Conservation (phyloP, 768 basidiomycete genomes). For the Termitomyces sp. region DNA sequence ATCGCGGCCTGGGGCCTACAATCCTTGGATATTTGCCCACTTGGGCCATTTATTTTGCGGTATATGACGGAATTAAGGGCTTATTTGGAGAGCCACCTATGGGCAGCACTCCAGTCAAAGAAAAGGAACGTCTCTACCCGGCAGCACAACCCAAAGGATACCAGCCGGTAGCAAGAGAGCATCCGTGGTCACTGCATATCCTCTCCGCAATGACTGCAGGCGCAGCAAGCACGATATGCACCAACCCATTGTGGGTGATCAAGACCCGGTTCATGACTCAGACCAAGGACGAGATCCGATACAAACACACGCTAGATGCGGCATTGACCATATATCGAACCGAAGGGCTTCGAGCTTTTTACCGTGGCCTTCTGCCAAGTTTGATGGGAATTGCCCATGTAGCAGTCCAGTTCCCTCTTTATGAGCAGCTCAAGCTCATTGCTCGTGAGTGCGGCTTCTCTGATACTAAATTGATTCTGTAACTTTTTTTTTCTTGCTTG, state of each 20-base stretch:
- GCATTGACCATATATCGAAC: conserved; percentile 84
- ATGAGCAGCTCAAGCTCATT: conserved; percentile 86
- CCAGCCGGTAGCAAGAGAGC: conserved; percentile 75
- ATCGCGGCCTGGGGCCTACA: conserved; percentile 96
- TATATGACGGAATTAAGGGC: conserved; percentile 94
- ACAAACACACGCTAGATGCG: conserved; percentile 89
- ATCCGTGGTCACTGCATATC: conserved; percentile 86
- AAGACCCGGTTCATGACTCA: conserved; percentile 99
- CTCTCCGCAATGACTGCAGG: conserved; percentile 96
- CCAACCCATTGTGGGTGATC: conserved; percentile 98
- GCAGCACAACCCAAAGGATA: conserved; percentile 85
- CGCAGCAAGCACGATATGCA: conserved; percentile 87
- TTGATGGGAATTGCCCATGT: conserved; percentile 92
- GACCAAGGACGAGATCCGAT: conserved; percentile 70
- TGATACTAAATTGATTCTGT: not conserved
- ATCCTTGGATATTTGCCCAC: conserved; percentile 96
- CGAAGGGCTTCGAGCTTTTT: conserved; percentile 88
- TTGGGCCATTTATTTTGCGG: conserved; percentile 98
- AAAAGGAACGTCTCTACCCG: conserved; percentile 60
- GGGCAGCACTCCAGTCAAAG: conserved; percentile 22
- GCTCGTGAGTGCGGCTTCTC: conserved; percentile 58
- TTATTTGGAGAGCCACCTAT: conserved; percentile 68
- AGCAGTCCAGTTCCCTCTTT: conserved; percentile 95
- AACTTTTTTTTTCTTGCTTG: not conserved
- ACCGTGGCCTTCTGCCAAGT: conserved; percentile 91